These are phyloP conservation scores for Penicillium angulare DNA, from an alignment of 495 filamentous ascomycete genomes.

Conservation along the genomic window DNA sequence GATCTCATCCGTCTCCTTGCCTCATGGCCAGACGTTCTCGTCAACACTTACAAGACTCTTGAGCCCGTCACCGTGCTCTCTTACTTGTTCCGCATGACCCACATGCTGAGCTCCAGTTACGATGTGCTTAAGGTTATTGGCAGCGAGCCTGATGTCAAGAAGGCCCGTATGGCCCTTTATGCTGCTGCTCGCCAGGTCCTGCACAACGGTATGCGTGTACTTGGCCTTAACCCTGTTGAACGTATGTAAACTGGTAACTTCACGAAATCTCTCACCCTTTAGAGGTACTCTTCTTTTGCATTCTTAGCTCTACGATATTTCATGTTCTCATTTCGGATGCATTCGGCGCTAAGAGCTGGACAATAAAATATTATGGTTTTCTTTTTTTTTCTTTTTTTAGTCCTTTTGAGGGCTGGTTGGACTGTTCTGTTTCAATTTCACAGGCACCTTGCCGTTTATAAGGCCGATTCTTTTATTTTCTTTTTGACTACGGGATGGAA, in stretches of 20 bases:
- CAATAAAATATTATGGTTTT: slow-evolving; percentile 14
- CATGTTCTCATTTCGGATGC: slow-evolving; percentile 9
- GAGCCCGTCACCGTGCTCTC: slow-evolving; percentile 70
- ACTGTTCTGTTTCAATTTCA: too few relatives aligned
- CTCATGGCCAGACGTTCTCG: slow-evolving; percentile 62
- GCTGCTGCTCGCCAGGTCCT: slow-evolving; percentile 74
- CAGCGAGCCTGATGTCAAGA: slow-evolving; percentile 66
- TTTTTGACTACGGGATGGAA: too few relatives aligned
- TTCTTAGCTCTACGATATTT: slow-evolving; percentile 9
- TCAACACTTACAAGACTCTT: slow-evolving; percentile 60
- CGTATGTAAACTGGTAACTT: slow-evolving; percentile 29
- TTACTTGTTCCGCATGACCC: slow-evolving; percentile 89
- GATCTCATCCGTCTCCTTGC: slow-evolving; percentile 60
- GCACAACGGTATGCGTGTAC: slow-evolving; percentile 78
- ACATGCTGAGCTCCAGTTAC: slow-evolving; percentile 78
- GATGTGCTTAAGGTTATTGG: slow-evolving; percentile 78
- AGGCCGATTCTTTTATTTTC: too few relatives aligned
- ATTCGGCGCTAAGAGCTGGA: slow-evolving; percentile 22
- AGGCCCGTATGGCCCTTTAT: slow-evolving; percentile 80
- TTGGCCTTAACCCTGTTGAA: slow-evolving; percentile 76
- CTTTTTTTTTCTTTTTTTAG: background rate
- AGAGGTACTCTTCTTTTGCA: too few relatives aligned
- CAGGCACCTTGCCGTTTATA: too few relatives aligned
- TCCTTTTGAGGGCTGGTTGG: too few relatives aligned
- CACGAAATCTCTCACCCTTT: background rate